Base-by-base conservation (phyloP, 2,329 filamentous ascomycete species). In the Zymoseptoria passerinii region DNA sequence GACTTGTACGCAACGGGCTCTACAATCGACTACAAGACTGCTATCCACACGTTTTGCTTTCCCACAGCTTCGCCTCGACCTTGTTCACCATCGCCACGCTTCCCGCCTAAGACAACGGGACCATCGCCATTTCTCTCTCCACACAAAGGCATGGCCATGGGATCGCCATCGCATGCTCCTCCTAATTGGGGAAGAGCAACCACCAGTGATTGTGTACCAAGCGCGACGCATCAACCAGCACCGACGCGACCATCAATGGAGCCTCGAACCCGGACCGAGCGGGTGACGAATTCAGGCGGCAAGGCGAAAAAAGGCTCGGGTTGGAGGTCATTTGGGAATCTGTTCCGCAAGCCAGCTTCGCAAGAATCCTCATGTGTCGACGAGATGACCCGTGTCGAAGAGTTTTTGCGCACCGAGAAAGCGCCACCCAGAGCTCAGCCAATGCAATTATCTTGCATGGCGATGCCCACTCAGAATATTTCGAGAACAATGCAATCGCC, bases 51-150 rank as follows among this genome's bases (percentile, higher is more conserved):
- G 9, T 71, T 67, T 58, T 59, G 57, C 53, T 71, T 69, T 49
- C 68, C 69, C 16, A 67, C 66, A 27, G 66, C 68, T 27, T 67
- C 66, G 28, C 67, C 66, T 28, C 60, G 60, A 51, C 66, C 29
- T 35, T 40, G 20, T 28, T 19, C 48, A 8, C 56, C 58, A 16
- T 55, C 53, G 19, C 35, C 58, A 19, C 44, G 52, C 20, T 44
- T 50, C 48, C 10, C 52, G 18, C 20, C 52, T 28, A 50, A 53
- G 13, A 50, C 29, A 18, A 28, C 27, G n/a, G 53, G 50, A 40
- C 28, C 58, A n/a, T 61, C 60, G 3, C 53, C 58, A 3, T 56
- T 57, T 27, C 54, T 58, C 3, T 61, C 63, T 18, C 61, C 62
- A 29, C 23, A 48, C 1, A 68, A 66, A 19, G 65, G 67, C 18